A percentile compares a stretch with the other conserved stretches of the same genome.
Evolutionary conservation across 2,329 filamentous ascomycete species (phyloP).

Genomic region (Colletotrichum endophyticum): DNA sequence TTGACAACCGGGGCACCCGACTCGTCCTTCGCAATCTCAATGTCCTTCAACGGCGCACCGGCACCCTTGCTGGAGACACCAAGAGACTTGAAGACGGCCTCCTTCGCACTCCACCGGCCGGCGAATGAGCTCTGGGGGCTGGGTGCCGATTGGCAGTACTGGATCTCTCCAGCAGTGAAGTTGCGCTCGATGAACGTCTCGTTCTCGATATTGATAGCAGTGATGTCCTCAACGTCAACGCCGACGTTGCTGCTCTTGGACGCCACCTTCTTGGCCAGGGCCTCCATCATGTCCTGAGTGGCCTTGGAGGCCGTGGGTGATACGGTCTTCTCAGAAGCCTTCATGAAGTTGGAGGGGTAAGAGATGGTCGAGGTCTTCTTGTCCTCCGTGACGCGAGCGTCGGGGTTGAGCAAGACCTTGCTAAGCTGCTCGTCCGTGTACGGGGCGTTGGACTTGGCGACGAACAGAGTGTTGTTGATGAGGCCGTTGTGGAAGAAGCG

Average conservation of each 20-base stretch:
- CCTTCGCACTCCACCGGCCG: constrained; percentile 96
- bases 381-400: constrained; percentile 82
- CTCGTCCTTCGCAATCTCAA: constrained; percentile 85
- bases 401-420: constrained; percentile 91
- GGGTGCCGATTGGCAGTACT: constrained; percentile 82
- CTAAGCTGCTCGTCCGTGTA: constrained; percentile 88
- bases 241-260: constrained; percentile 80
- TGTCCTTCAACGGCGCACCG: constrained; percentile 89
- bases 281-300: constrained; percentile 78
- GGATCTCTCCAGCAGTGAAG: constrained; percentile 84
- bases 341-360: constrained; percentile 74
- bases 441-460: constrained; percentile 89
- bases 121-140: constrained; percentile 90
- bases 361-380: constrained; percentile 84
- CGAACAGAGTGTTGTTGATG: constrained; percentile 97
- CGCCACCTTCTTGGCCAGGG: constrained; percentile 68
- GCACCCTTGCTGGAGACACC: constrained; percentile 87
- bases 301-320: constrained; percentile 58
- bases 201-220: constrained; percentile 89
- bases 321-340: constrained; percentile 62
- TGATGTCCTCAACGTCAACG: constrained; percentile 90
- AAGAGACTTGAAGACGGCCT: constrained; percentile 97
- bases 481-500: constrained; percentile 98
- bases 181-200: constrained; percentile 94
- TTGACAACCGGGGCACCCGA: constrained; percentile 83